Percentiles rank a stretch among this genome's conserved stretches.
phyloP scores from a whole-genome alignment of 2,329 filamentous ascomycete genomes.

The Bipolaris zeicola region DNA sequence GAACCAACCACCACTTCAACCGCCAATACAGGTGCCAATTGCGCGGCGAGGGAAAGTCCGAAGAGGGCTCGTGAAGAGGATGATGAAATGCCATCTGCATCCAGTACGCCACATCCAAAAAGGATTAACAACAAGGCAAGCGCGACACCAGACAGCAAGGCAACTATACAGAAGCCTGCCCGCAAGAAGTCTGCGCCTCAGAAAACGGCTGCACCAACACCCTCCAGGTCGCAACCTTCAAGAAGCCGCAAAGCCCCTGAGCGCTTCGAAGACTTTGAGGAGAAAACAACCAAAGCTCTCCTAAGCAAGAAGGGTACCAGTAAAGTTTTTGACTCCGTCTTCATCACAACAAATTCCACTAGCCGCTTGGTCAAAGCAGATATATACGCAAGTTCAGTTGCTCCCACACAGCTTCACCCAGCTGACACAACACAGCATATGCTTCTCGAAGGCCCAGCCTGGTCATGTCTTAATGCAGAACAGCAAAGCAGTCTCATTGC shows the following conservation, averaged over 20 bases:
- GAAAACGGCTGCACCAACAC: conserved; percentile 11
- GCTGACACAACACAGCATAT: conserved; percentile 30
- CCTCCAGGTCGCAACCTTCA: conserved; percentile 25
- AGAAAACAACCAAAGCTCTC: conserved; percentile 12
- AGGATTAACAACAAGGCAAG: conserved; percentile 3
- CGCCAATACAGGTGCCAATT: conserved; percentile 5
- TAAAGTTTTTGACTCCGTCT: conserved; percentile 39
- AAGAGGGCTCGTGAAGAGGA: conserved; percentile 19
- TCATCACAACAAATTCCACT: conserved; percentile 40
- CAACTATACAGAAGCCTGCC: conserved; percentile 2
- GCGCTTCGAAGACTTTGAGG: conserved; percentile 24
- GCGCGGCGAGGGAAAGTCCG: not conserved
- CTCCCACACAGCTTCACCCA: not conserved
- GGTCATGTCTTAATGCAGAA: conserved; percentile 33
- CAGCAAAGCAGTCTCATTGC: conserved; percentile 31
- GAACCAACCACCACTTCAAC: not conserved
- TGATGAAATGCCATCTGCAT: not conserved
- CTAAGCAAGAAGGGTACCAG: conserved; percentile 16
- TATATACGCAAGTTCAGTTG: conserved; percentile 27
- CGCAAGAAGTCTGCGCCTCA: conserved; percentile 11
- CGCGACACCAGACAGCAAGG: conserved; percentile 1
- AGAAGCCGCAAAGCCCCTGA: conserved; percentile 39
- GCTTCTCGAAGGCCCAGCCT: conserved; percentile 38
- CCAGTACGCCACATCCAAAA: conserved; percentile 15
- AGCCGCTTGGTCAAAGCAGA: conserved; percentile 41